Conservation (phyloP, 352 stramenopile genomes). For the Phytophthora pini region DNA sequence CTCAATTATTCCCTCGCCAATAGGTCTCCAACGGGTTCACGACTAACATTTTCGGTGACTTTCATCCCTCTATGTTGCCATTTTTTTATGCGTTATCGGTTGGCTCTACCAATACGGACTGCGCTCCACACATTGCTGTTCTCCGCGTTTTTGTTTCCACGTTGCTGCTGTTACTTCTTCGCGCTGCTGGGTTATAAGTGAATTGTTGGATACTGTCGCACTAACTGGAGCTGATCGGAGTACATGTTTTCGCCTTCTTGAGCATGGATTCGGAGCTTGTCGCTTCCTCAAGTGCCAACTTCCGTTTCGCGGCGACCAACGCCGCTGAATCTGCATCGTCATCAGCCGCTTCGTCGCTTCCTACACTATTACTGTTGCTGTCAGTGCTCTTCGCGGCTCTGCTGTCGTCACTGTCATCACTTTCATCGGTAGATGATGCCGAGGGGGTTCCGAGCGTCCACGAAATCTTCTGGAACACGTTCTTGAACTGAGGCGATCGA, state of each 20-base stretch:
- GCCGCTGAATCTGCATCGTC: conserved; percentile 25
- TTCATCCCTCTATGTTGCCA: conserved; percentile 45
- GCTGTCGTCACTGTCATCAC: conserved; percentile 4
- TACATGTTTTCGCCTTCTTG: conserved; percentile 78
- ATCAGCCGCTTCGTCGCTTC: conserved; percentile 11
- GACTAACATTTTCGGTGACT: conserved; percentile 22
- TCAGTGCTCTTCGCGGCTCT: conserved; percentile 18
- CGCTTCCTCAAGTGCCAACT: conserved; percentile 64
- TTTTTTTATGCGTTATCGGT: conserved; percentile 45
- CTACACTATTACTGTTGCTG: conserved; percentile 48
- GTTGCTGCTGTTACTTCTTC: conserved; percentile 28
- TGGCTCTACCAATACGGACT: conserved; percentile 41
- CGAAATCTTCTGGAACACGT: conserved; percentile 82
- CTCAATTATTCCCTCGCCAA: conserved; percentile 35
- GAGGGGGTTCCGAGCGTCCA: conserved; percentile 52
- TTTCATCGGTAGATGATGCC: too few relatives aligned
- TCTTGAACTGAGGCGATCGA: conserved; percentile 72
- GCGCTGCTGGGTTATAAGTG: conserved; percentile 32
- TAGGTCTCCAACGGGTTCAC: conserved; percentile 6
- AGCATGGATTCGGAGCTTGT: conserved; percentile 63
- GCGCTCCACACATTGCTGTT: conserved; percentile 23
- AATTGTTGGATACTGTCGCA: conserved; percentile 9
- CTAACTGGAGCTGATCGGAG: conserved; percentile 75
- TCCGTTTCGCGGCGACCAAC: conserved; percentile 56
- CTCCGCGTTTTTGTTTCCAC: conserved; percentile 16